Base-by-base conservation (phyloP, 129 eudicot genomes). In the Chrysanthemum seticuspe region DNA sequence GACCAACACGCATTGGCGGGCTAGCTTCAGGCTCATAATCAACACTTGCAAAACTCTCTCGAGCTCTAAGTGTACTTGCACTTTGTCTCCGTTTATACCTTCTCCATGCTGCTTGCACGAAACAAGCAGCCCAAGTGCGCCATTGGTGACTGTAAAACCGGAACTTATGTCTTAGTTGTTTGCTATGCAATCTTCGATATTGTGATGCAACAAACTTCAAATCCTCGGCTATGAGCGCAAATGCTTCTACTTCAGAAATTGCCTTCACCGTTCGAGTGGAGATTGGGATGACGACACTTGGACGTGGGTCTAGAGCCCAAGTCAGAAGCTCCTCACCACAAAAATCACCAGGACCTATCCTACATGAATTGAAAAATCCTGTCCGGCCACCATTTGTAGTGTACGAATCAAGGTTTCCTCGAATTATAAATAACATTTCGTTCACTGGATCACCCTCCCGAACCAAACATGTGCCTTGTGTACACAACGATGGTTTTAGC, bases 361-460 rank as follows among this genome's bases (percentile, higher is more conserved):
- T 76, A 61, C 91, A 85, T 0, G 98, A 87, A 67, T 93, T 93
- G 90, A 93, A 93, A 82, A 93, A 89, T 15, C 98, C 96, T 2
- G 96, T 89, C 21, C 96, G 88, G 44, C 96, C 98, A 10, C 98
- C 98, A 62, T 89, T 89, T 23, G 98, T 93, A 75, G 96, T 93
- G 90, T 81, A 80, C 4, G 98, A 93, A 61, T 89, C 96, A 0
- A 93, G 96, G 80, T 89, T 84, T 56, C 98, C 98, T 34, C 96
- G 92, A 47, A 93, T 93, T 76, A 93, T 87, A 74, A 93, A 93
- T 9, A 89, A 77, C 96, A 93, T 93, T 63, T 89, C 88, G 18
- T 85, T 82, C n/a, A 93, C 98, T 14, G 96, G 98, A 82, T 93
- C 96, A 12, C 95, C 98, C 74, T 93, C 98, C 0, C 96, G 85